Percentiles rank a stretch among this genome's conserved stretches.
Conservation (phyloP, 2,329 filamentous ascomycete genomes). For the Aureobasidium musti region DNA sequence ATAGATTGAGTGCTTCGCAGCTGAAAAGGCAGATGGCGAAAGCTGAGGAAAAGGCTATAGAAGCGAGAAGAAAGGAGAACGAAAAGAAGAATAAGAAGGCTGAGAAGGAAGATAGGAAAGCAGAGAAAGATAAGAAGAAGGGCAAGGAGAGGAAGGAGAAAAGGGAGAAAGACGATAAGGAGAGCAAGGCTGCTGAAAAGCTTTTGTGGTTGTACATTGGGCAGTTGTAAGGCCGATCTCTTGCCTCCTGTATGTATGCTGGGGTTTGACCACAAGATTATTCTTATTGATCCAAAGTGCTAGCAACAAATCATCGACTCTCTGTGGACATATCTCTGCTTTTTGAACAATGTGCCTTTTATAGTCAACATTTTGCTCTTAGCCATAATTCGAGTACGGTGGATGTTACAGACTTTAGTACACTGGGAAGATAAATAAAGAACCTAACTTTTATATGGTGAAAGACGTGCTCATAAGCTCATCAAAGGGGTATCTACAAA, state of each 20-base stretch:
- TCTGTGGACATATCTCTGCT: no score
- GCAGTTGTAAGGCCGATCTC: neutral
- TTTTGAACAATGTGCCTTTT: no score
- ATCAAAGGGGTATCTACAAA: conserved; percentile 26
- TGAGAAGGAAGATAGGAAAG: neutral
- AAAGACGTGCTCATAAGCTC: conserved; percentile 20
- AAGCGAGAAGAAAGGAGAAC: neutral
- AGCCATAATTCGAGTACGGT: no score
- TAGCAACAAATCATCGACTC: no score
- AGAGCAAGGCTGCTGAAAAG: neutral
- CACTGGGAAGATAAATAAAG: neutral
- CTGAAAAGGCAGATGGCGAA: neutral
- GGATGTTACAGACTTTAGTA: no score
- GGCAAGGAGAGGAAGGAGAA: neutral
- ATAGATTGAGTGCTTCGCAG: neutral
- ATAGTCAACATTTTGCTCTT: no score
- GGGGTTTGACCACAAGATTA: no score
- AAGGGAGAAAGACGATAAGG: neutral
- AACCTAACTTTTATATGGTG: conserved; percentile 12
- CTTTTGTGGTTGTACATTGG: neutral
- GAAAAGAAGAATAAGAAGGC: neutral
- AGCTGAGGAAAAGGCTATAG: neutral
- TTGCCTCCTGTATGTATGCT: no score
- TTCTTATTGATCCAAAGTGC: no score
- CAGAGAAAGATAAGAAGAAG: neutral